Conservation (phyloP, 176 grass and related monocot species). For the Pontederia crassipes region DNA sequence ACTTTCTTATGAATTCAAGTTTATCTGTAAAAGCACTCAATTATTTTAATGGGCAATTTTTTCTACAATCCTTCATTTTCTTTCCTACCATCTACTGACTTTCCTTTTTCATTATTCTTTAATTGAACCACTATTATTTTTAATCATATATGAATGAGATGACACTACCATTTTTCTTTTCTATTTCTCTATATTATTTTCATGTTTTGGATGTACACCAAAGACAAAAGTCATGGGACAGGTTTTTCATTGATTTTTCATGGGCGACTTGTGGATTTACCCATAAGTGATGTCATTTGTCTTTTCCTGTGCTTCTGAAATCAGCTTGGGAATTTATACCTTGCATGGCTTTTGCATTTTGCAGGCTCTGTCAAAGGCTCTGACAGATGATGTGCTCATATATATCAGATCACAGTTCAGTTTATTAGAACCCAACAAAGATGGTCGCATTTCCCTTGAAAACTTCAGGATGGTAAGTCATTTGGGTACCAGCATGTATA, state of each 20-base stretch:
- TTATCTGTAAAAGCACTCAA: neutral
- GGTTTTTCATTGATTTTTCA: too few relatives aligned
- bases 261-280: too few relatives aligned
- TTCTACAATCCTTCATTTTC: constrained; percentile 5
- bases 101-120: too few relatives aligned
- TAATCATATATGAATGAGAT: too few relatives aligned
- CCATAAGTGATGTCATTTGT: too few relatives aligned
- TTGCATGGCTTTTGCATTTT: neutral
- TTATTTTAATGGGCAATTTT: constrained; percentile 1
- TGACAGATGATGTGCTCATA: constrained; percentile 92
- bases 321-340: neutral
- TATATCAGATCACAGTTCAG: constrained; percentile 78
- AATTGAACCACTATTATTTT: too few relatives aligned
- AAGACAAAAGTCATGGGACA: too few relatives aligned
- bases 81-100: neutral
- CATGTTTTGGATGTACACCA: too few relatives aligned
- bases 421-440: constrained; percentile 72
- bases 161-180: too few relatives aligned
- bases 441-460: constrained; percentile 63
- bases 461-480: constrained; percentile 78
- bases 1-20: constrained; percentile 1
- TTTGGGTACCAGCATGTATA: neutral
- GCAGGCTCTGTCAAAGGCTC: constrained; percentile 79
- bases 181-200: too few relatives aligned
- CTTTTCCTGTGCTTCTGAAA: too few relatives aligned